Conservation (phyloP, 2,329 filamentous ascomycete species). For the Penicillium sp. region DNA sequence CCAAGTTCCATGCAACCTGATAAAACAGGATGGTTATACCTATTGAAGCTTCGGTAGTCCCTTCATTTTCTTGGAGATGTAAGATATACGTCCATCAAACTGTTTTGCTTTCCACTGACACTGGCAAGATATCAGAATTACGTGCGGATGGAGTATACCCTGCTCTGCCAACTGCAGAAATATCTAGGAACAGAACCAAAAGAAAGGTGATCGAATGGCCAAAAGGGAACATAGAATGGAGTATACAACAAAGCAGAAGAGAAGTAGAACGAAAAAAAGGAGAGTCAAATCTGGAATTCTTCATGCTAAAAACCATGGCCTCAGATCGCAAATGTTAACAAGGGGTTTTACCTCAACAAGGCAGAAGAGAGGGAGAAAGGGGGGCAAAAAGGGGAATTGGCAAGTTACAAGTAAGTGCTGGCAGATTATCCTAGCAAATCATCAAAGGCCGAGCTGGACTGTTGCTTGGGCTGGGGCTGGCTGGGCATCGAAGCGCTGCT, state of each 20-base stretch:
- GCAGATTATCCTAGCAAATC: slow-evolving; percentile 38
- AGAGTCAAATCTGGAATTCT: slow-evolving; percentile 3
- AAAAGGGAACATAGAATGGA: background rate
- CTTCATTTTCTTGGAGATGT: too few relatives aligned
- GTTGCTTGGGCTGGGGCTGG: slow-evolving; percentile 33
- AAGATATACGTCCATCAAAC: background rate
- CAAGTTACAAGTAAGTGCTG: background rate
- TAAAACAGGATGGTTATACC: too few relatives aligned
- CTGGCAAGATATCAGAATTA: background rate
- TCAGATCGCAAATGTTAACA: slow-evolving; percentile 4
- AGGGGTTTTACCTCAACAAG: background rate
- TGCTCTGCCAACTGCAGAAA: background rate
- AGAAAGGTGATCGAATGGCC: background rate
- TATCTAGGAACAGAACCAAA: background rate
- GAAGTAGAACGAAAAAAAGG: background rate
- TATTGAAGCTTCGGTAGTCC: too few relatives aligned
- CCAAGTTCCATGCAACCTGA: too few relatives aligned
- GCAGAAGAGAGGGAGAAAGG: background rate
- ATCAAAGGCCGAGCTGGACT: slow-evolving; percentile 37
- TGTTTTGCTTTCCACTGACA: background rate
- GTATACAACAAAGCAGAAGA: background rate
- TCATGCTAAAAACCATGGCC: slow-evolving; percentile 5
- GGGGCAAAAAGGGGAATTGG: background rate
- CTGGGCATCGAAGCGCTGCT: slow-evolving; percentile 49
- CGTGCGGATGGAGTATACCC: background rate